Evolutionary conservation across 768 basidiomycete species (phyloP).

Genomic region (Cyclocybe cylindracea): DNA sequence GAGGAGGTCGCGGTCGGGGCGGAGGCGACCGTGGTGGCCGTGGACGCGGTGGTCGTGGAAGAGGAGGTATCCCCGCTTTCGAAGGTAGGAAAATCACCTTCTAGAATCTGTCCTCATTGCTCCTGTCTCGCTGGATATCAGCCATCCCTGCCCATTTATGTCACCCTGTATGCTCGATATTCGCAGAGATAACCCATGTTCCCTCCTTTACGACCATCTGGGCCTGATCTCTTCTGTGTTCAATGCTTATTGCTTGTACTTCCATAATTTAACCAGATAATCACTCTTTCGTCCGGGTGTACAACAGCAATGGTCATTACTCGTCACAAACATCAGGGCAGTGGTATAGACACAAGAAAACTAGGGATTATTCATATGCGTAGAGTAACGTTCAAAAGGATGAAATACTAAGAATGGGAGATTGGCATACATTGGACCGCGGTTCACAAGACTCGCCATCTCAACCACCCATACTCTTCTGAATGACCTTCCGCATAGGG

Average conservation of each 20-base stretch:
- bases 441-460: neutral
- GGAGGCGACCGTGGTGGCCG: slow-evolving; percentile 38
- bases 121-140: slow-evolving; percentile 1
- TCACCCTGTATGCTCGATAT: neutral
- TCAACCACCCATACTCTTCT: slow-evolving; percentile 27
- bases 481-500: slow-evolving; percentile 72
- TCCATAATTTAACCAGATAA: neutral
- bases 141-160: neutral
- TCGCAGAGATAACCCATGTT: neutral
- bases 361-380: too few relatives aligned
- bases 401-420: too few relatives aligned
- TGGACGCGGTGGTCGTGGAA: slow-evolving; percentile 41
- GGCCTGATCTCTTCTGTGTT: neutral
- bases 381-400: too few relatives aligned
- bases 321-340: too few relatives aligned
- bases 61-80: slow-evolving; percentile 63
- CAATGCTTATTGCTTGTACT: neutral
- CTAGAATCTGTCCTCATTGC: slow-evolving; percentile 19
- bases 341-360: too few relatives aligned
- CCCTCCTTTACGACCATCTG: neutral
- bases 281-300: neutral
- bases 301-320: neutral
- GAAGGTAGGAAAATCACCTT: slow-evolving; percentile 75
- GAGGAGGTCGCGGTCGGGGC: slow-evolving; percentile 44
- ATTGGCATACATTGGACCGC: too few relatives aligned